These are phyloP conservation scores for Solanum gandarillasii DNA, from an alignment of 257 asterid genomes.

Conservation along the genomic window DNA sequence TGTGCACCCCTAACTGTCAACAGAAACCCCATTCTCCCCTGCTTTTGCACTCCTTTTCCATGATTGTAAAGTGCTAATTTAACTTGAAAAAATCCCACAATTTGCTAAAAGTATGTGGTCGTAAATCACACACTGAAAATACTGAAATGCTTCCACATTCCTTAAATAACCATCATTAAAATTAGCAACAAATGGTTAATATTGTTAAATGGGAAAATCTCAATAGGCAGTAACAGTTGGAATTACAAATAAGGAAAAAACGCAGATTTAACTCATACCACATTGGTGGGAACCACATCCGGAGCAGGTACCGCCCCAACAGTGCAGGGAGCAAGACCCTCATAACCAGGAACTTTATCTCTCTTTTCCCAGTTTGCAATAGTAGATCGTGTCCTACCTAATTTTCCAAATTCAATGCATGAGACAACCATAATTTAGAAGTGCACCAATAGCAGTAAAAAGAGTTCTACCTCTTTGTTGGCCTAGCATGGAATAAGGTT, in stretches of 20 bases:
- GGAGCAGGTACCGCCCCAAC: slow-evolving; percentile 35
- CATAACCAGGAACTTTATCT: slow-evolving; percentile 45
- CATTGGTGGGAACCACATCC: slow-evolving; percentile 16
- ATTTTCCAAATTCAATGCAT: slow-evolving; percentile 5
- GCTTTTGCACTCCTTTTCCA: neutral
- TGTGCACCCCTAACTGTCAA: neutral
- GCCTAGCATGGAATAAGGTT: slow-evolving; percentile 39
- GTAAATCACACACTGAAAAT: neutral
- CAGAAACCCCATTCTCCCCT: neutral
- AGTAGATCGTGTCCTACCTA: slow-evolving; percentile 44
- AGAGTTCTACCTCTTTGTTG: slow-evolving; percentile 51
- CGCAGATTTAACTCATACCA: slow-evolving; percentile 7
- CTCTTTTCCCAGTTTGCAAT: slow-evolving; percentile 64
- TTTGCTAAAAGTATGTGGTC: neutral
- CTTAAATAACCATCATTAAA: neutral
- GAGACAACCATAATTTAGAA: neutral
- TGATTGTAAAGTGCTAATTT: neutral
- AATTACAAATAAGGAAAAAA: neutral
- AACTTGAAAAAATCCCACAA: neutral
- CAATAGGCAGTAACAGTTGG: neutral
- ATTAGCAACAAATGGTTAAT: neutral
- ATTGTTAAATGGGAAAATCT: neutral
- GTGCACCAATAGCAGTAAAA: neutral
- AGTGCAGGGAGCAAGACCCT: slow-evolving; percentile 39
- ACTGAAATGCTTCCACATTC: neutral